Base-by-base conservation (phyloP, 2,329 filamentous ascomycete species). In the Atkinsonella texensis region DNA sequence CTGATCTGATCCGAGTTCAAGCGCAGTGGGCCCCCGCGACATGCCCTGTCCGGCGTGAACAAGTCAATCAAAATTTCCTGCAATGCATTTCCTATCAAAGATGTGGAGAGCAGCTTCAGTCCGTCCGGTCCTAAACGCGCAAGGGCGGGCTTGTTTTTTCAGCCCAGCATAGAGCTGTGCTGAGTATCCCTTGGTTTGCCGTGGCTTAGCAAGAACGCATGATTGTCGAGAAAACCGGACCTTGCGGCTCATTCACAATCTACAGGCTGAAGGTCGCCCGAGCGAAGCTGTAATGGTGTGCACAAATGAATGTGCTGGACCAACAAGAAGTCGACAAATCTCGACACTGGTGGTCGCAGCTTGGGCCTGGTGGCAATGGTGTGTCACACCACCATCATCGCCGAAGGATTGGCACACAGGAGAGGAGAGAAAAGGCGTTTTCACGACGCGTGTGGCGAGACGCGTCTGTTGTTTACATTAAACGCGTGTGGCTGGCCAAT, bases 391-490 rank as follows among this genome's bases (percentile, higher is more conserved):
- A 23, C 20, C 20, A 28, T 46, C 20, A 35, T 35, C 40, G 28
- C 44, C 11, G 38, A 32, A 28, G 20, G 48, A 31, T 31, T 17
- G 18, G 23, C 33, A 33, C 43, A 41, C 31, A 13, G 45, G 17
- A 15, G 28, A 46, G 33, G 51, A 46, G 51, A 23, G n/a, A 45
- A 28, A 35, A n/a, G 33, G 20, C 33, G 46, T 38, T 13, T 18
- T 32, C 10, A 18, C 12, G 48, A 50, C 39, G 52, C 48, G 44
- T 48, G 40, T 23, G 17, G 43, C 28, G 17, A 53, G 44, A 53
- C 52, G 52, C 52, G 48, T 53, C 44, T 2, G 46, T 50, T 53
- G 52, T 53, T 53, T 53, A 53, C 52, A 41, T 44, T 31, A 43
- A 40, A 44, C 48, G 48, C 48, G 48, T 32, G 17, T 23, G 17